Evolutionary conservation across 352 stramenopile species (phyloP), one percentile per base, ranked within the genome.

Genomic region (Phytophthora pluvialis): DNA sequence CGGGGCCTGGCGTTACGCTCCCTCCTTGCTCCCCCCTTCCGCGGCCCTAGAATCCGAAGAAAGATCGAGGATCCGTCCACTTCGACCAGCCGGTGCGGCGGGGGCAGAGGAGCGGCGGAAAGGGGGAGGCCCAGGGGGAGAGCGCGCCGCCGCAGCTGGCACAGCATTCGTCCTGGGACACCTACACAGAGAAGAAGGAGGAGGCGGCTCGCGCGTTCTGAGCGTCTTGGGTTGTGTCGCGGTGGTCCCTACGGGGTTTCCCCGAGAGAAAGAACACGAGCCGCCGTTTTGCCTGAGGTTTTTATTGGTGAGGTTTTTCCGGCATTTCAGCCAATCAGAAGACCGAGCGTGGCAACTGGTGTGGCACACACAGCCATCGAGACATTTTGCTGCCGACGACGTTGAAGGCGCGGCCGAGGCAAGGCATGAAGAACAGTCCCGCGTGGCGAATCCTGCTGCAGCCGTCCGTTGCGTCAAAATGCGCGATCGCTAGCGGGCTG

Each of bases 201-300:
- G 43, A 65, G 47, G 54, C 60, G 52, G 50, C 65, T 67, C 28
- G 47, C 65, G 67, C 57, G 60, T 63, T 72, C 46, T 31, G 39
- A 46, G 61, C 26, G 66, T 68, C 70, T 70, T 78, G 61, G 48
- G 57, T 78, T 78, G 56, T 78, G 65, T 39, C 11, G 33, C 51
- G 25, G 29, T 18, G 51, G 49, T 59, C 49, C 39, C 29, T 16
- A 18, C 51, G 25, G 29, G 31, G 51, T 59, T 59, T 59, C 39
- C 29, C 29, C 36, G 54, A 61, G 59, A 60, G 33, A 66, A 64
- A 63, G 48, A 59, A 53, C 21, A 21, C 55, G 42, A 49, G 54
- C 38, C 43, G 33, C 44, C 33, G 51, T 49, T 62, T 62, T 53
- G 36, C 33, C 35, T 12, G 56, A 64, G 56, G 56, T 64, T 64